Conservation (phyloP, 257 asterid genomes). For the Nicotiana otophora region DNA sequence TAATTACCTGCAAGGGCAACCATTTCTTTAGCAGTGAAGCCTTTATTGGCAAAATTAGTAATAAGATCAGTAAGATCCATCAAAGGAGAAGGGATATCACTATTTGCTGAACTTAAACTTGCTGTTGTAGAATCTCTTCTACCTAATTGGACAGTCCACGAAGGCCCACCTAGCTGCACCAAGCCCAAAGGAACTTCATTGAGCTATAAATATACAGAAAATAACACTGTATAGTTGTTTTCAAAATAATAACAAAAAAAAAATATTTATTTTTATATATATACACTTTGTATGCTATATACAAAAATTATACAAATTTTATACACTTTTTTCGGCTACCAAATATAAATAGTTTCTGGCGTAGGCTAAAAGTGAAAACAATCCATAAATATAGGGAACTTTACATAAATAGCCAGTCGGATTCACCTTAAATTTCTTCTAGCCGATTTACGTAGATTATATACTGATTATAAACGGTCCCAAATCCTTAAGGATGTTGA, state of each 20-base stretch:
- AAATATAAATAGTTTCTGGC: too few species aligned
- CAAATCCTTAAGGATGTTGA: background rate
- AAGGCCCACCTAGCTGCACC: conserved; percentile 55
- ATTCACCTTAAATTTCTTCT: too few species aligned
- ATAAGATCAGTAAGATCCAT: conserved; percentile 41
- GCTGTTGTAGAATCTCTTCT: conserved; percentile 64
- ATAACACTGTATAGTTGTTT: too few species aligned
- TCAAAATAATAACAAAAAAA: too few species aligned
- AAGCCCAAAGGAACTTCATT: background rate
- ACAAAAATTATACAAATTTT: too few species aligned
- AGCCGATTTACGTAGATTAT: too few species aligned
- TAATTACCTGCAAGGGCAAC: conserved; percentile 52
- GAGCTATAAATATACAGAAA: background rate
- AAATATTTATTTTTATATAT: too few species aligned
- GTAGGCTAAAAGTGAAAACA: too few species aligned
- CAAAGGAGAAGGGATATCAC: conserved; percentile 47
- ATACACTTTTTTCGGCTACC: too few species aligned
- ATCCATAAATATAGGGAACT: too few species aligned
- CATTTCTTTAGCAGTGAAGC: conserved; percentile 50
- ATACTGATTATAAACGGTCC: background rate
- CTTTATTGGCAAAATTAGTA: conserved; percentile 48
- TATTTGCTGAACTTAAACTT: conserved; percentile 39
- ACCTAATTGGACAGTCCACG: conserved; percentile 49
- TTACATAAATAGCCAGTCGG: too few species aligned
- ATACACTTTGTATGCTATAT: too few species aligned